These are phyloP conservation scores for Acarospora socialis DNA, from an alignment of 2,329 filamentous ascomycete species.

Conservation along the genomic window DNA sequence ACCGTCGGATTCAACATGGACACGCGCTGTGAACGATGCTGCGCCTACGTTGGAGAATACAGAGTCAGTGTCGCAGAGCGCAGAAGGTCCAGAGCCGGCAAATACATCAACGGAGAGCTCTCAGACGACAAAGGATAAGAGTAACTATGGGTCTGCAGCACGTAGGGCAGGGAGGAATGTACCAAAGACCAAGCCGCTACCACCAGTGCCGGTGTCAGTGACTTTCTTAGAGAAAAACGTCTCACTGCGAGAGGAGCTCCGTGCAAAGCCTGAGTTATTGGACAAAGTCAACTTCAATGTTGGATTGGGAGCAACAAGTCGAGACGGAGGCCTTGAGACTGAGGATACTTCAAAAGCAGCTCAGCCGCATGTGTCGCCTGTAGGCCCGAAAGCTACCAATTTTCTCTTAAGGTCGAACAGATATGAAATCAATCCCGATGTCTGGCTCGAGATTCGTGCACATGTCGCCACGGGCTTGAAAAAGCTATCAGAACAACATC, in stretches of 20 bases:
- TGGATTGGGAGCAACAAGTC: no score
- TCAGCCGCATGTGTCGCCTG: no score
- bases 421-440: conserved; percentile 1
- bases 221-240: conserved; percentile 12
- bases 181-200: conserved; percentile 7
- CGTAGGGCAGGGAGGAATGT: conserved; percentile 13
- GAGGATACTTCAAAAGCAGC: no score
- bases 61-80: neutral
- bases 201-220: conserved; percentile 7
- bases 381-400: no score
- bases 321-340: no score
- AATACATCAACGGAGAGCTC: conserved; percentile 4
- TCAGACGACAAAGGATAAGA: conserved; percentile 8
- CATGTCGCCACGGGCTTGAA: conserved; percentile 10
- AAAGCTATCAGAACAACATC: conserved; percentile 3
- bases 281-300: no score
- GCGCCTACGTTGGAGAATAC: conserved; percentile 1
- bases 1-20: conserved; percentile 1
- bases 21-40: neutral
- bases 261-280: no score
- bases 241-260: conserved; percentile 2
- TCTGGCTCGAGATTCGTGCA: conserved; percentile 8
- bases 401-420: no score
- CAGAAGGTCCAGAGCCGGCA: conserved; percentile 1
- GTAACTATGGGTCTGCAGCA: conserved; percentile 13